Base-by-base conservation (phyloP, 768 basidiomycete genomes). In the Leccinum subtestaceum region DNA sequence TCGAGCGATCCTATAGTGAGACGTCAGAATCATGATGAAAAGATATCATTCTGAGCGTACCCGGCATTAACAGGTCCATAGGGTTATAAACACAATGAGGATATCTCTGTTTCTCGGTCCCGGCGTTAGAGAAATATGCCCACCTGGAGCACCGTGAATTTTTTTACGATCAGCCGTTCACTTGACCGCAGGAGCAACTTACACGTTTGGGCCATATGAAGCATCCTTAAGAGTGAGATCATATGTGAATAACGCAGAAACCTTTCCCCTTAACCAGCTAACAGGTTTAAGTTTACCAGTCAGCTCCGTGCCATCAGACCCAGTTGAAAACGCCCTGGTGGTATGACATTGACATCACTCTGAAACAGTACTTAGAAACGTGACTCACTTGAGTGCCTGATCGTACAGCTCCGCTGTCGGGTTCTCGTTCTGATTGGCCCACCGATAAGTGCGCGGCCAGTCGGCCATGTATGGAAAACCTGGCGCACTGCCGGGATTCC, bases 181-280 rank as follows among this genome's bases (percentile, higher is more conserved):
- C 32, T 13, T 5, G 1, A 5, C 5, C 15, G 2, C 2, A 4
- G 2, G 23, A 52, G 1, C 2, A 43, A 59, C 65, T 43, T 50
- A 66, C 65, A 66, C 40, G 57, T 66, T 66, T 2, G 62, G 51
- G 7, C 56, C 58, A 13, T 64, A 66, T 13, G 53, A 56, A 8
- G 63, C 25, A 9, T 63, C 59, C 1, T 19, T 0, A 1, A 56
- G 50, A 1, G 65, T 59, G 27, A 66, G 40, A 38, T 63, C 59
- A 23, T 64, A 66, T 2, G 55, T 58, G 13, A 66, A 66, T 8
- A 66, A 46, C 27, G 19, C 51, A 17, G 57, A 51, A 2, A 66
- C 48, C 25, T 66, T 66, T 32, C 0, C 29, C 48, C 65, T 67
- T 4, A 66, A 59, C 65, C 65, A 61, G 47, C 13, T 17, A 3